Evolutionary conservation across 2,329 filamentous ascomycete genomes (phyloP), one percentile per base, ranked within the genome.

Genomic region (Cladosporium velox): DNA sequence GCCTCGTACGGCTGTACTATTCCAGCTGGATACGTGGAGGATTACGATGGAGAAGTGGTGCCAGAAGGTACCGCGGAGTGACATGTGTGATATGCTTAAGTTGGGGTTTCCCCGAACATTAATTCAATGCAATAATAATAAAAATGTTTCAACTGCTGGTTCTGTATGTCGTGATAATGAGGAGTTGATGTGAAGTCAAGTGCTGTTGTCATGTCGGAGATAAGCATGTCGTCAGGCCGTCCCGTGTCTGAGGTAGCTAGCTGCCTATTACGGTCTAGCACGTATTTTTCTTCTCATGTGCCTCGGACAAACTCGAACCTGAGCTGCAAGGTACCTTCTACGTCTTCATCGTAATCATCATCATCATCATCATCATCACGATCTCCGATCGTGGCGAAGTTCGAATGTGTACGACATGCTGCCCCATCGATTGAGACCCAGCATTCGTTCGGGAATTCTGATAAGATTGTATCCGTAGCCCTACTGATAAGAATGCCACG

Each of bases 181-280:
- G 11, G 4, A 11, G 11, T 7, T 47, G 41, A 47, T 47, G 41
- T 24, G 30, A 8, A 10, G 41, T 3, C 28, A 47, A 47, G 41
- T 47, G 28, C 3, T 6, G 28, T 30, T 2, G 41, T 47, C 41
- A 47, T 12, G n/a, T 30, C 52, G 52, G 52, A 55, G 52, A 55
- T 55, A 55, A 55, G 52, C 49, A 55, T 11, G 52, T 34, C 18
- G 52, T 24, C 30, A 52, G 10, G 18, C 52, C 18, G 28, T 55
- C 28, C 52, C 52, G 52, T 55, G 52, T 55, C 52, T 10, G 10
- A 34, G 11, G 32, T 30, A 55, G 52, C 52, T 30, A 55, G 52
- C 52, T 55, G 28, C 52, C 52, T 55, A 55, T 21, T 55, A 21
- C 12, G 52, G 52, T n/a, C 52, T 55, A 55, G 52, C 52, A 55